Evolutionary conservation across 345 rosid genomes (phyloP).

Genomic region (Salix caprea): DNA sequence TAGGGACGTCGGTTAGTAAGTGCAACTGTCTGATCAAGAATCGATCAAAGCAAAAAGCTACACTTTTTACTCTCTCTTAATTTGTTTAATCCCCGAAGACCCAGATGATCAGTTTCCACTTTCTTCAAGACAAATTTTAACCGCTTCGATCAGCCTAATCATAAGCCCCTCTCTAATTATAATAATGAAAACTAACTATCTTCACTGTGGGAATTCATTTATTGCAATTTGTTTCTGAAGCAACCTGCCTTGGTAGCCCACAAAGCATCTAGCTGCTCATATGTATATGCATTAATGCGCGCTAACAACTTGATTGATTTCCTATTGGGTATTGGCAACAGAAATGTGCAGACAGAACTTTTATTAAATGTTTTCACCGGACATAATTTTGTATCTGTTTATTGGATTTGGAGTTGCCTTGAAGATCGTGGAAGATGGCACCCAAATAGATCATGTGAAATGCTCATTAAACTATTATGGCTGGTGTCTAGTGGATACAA

Average conservation of each 20-base stretch:
- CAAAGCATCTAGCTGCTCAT: too few species aligned
- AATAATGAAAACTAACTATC: too few species aligned
- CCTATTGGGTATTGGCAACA: too few species aligned
- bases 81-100: too few species aligned
- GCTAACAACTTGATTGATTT: too few species aligned
- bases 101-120: not conserved
- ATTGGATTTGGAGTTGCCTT: slow-evolving; percentile 16
- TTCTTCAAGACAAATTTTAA: not conserved
- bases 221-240: slow-evolving; percentile 7
- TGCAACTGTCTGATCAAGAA: slow-evolving; percentile 1
- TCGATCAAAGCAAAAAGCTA: not conserved
- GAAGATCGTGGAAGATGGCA: slow-evolving; percentile 29
- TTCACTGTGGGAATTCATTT: too few species aligned
- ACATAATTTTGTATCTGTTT: not conserved
- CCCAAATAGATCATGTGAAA: slow-evolving; percentile 22
- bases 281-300: too few species aligned
- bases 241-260: slow-evolving; percentile 2
- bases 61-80: too few species aligned
- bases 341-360: too few species aligned
- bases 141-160: too few species aligned
- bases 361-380: too few species aligned
- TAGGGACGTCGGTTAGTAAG: slow-evolving; percentile 2
- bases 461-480: not conserved
- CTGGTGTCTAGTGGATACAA: not conserved
- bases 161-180: too few species aligned